phyloP scores from a whole-genome alignment of 2,329 filamentous ascomycete species.

The Incumbomyces delicatus region DNA sequence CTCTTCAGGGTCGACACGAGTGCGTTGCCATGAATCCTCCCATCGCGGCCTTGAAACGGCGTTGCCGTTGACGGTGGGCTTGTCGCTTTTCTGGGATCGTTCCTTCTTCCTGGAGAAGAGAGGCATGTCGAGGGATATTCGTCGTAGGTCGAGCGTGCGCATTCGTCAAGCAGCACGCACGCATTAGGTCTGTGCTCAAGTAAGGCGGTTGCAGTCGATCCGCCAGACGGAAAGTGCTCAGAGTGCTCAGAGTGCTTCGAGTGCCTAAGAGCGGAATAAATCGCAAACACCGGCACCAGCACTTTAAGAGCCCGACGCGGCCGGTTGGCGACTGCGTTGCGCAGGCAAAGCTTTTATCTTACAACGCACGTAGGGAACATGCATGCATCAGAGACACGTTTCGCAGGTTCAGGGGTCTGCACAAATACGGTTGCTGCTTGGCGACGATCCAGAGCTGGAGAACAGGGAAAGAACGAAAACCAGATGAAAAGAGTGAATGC shows the following conservation, averaged over 20 bases:
- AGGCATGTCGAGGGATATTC: slow-evolving; percentile 33
- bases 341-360: too few relatives aligned
- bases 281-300: too few relatives aligned
- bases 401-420: slow-evolving; percentile 1
- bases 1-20: slow-evolving; percentile 76
- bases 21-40: slow-evolving; percentile 80
- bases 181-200: neutral
- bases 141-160: slow-evolving; percentile 5
- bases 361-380: slow-evolving; percentile 4
- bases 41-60: slow-evolving; percentile 63
- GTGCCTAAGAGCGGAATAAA: too few relatives aligned
- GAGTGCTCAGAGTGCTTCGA: too few relatives aligned
- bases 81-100: slow-evolving; percentile 50
- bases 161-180: neutral
- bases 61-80: slow-evolving; percentile 41
- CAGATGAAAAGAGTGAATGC: neutral
- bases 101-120: slow-evolving; percentile 61
- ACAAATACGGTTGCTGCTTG: slow-evolving; percentile 3
- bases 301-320: too few relatives aligned
- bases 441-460: neutral
- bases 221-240: too few relatives aligned
- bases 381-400: slow-evolving; percentile 6
- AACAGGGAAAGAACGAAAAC: neutral
- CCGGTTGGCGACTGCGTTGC: too few relatives aligned
- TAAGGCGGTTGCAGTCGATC: neutral